phyloP scores from a whole-genome alignment of 2,329 filamentous ascomycete species.

The Aspergillus candidus region DNA sequence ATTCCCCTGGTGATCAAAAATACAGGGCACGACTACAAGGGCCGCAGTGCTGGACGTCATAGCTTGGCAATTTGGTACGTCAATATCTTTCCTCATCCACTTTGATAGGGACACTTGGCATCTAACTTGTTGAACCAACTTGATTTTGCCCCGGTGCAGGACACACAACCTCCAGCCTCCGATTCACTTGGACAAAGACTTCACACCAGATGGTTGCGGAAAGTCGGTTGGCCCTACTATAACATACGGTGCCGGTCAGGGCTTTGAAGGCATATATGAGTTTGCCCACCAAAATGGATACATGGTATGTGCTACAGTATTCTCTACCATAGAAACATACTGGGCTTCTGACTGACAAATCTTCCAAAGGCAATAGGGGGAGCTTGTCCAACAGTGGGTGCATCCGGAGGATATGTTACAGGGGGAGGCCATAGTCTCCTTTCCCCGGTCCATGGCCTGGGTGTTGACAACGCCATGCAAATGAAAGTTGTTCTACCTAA shows the following conservation, averaged over 20 bases:
- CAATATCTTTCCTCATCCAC: background rate
- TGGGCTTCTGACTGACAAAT: too few relatives aligned
- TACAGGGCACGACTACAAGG: slow-evolving; percentile 8
- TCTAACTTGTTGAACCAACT: too few relatives aligned
- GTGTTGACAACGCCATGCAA: slow-evolving; percentile 14
- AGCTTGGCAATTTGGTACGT: slow-evolving; percentile 7
- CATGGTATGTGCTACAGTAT: background rate
- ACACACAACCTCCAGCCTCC: slow-evolving; percentile 8
- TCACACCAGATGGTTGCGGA: slow-evolving; percentile 2
- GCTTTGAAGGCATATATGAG: slow-evolving; percentile 6
- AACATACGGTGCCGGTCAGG: slow-evolving; percentile 7
- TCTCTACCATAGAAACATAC: too few relatives aligned
- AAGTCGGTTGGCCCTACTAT: slow-evolving; percentile 2
- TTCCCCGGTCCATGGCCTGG: slow-evolving; percentile 4
- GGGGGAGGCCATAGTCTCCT: slow-evolving; percentile 9
- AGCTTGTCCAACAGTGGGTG: slow-evolving; percentile 3
- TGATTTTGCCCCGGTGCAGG: background rate
- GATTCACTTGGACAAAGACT: slow-evolving; percentile 1
- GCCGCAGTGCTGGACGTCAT: slow-evolving; percentile 6
- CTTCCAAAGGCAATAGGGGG: background rate
- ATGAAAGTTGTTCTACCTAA: slow-evolving; percentile 12
- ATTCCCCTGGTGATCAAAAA: slow-evolving; percentile 7
- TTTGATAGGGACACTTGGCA: too few relatives aligned
- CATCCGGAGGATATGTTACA: slow-evolving; percentile 7
- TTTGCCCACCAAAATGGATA: slow-evolving; percentile 5